Base-by-base conservation (phyloP, 805 yeast genomes). In the Barnettozyma siamensis region DNA sequence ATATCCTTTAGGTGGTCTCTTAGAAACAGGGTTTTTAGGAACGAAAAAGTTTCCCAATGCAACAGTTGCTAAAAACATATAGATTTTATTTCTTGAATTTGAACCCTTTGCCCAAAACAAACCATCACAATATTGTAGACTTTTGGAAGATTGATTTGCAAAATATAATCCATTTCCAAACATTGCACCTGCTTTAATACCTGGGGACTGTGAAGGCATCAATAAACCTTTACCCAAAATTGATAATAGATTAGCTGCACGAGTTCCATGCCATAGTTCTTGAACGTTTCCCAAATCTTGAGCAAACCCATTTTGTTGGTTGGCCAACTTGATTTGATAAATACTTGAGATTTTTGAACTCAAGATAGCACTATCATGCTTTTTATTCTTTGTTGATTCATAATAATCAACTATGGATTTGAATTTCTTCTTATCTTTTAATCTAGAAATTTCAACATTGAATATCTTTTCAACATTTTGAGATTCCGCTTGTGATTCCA, bases 241-340 rank as follows among this genome's bases (percentile, higher is more conserved):
- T 12, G 33, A 23, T n/a, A 38, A 26, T 18, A 38, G 18, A 30
- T 38, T 38, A 20, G 33, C 41, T n/a, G 33, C 35, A 38, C 41
- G 41, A 13, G 41, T 38, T 20, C 41, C 41, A 21, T 33, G 41
- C 41, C 41, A 38, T 27, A 38, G 20, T 21, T 38, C 33, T 18
- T 38, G 36, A 21, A 38, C 41, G 21, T 38, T 38, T 6, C 41
- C 41, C 11, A 38, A 17, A n/a, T 38, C 33, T 20, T 32, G 17
- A 16, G 21, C 21, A 21, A 38, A 38, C 6, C 29, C 37, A 15
- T 38, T 33, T 19, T 38, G 41, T 27, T 38, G 41, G 10, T 26
- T 23, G 15, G 32, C 31, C 16, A 38, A 29, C 26, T 33, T 38
- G 13, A 38, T 33, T 13, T 15, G 15, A 32, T 33, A 38, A 6